phyloP scores from a whole-genome alignment of 495 filamentous ascomycete species.

The Neurospora sp. region DNA sequence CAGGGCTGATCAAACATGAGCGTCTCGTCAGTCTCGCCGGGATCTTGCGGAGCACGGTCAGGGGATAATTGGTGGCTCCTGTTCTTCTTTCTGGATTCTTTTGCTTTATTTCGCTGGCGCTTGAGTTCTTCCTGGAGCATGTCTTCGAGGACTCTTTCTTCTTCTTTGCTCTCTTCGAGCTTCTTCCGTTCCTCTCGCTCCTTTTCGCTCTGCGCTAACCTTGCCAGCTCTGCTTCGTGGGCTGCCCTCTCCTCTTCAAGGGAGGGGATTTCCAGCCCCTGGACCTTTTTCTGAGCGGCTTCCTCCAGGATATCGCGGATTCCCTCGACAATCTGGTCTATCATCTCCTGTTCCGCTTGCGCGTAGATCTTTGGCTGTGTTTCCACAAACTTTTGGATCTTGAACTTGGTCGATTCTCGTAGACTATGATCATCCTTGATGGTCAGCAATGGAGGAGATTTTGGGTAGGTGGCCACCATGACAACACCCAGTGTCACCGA shows the following conservation, averaged over 20 bases:
- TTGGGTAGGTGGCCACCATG: constrained; percentile 87
- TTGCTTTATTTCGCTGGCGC: constrained; percentile 48
- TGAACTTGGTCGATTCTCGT: constrained; percentile 52
- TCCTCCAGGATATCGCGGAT: constrained; percentile 86
- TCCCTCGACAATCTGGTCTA: constrained; percentile 71
- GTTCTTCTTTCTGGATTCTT: constrained; percentile 43
- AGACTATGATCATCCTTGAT: constrained; percentile 54
- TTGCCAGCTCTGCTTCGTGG: constrained; percentile 42
- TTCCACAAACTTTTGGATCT: constrained; percentile 59
- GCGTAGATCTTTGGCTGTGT: constrained; percentile 58
- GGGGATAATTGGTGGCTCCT: constrained; percentile 20
- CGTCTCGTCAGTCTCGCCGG: constrained; percentile 17
- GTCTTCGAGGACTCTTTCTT: constrained; percentile 63
- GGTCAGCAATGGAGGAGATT: constrained; percentile 64
- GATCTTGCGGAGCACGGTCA: constrained; percentile 19
- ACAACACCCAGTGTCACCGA: constrained; percentile 56
- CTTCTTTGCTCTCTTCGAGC: constrained; percentile 54
- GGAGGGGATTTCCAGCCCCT: constrained; percentile 66
- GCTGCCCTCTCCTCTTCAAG: constrained; percentile 82
- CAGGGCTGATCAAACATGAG: constrained; percentile 64
- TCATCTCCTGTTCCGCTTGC: constrained; percentile 60
- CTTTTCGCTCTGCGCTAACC: constrained; percentile 37
- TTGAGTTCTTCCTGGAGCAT: constrained; percentile 69
- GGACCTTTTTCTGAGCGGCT: constrained; percentile 61
- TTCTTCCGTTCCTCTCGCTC: constrained; percentile 38